phyloP scores from a whole-genome alignment of 2,329 filamentous ascomycete species.

The Tolypocladium sp. region DNA sequence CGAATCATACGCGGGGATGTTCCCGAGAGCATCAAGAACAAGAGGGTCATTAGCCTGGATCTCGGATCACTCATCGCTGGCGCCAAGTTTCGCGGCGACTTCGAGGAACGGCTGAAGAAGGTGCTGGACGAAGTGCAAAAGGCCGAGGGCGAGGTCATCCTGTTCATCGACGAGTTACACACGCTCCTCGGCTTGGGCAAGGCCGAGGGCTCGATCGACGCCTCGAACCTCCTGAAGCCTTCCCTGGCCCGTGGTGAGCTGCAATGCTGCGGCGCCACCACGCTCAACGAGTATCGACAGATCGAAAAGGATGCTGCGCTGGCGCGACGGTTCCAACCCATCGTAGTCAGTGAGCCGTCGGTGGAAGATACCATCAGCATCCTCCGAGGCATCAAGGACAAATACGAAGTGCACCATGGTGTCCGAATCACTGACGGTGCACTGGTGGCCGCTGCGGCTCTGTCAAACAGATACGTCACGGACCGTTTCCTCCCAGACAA shows the following conservation, averaged over 20 bases:
- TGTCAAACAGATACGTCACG: conserved; percentile 93
- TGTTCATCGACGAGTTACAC: conserved; percentile 94
- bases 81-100: conserved; percentile 91
- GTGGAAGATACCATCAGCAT: conserved; percentile 94
- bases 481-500: conserved; percentile 95
- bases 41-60: conserved; percentile 79
- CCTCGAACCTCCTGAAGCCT: conserved; percentile 88
- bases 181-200: conserved; percentile 87
- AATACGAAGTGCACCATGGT: conserved; percentile 95
- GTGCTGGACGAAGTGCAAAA: conserved; percentile 88
- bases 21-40: conserved; percentile 92
- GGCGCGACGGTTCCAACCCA: conserved; percentile 87
- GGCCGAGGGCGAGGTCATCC: conserved; percentile 78
- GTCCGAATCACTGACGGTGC: conserved; percentile 90
- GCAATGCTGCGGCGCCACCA: conserved; percentile 93
- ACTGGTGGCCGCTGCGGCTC: conserved; percentile 81
- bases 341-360: conserved; percentile 82
- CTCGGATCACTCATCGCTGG: conserved; percentile 90
- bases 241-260: conserved; percentile 86
- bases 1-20: conserved; percentile 89
- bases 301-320: conserved; percentile 96
- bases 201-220: conserved; percentile 92
- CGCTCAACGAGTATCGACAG: conserved; percentile 78
- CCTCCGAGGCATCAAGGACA: conserved; percentile 90
- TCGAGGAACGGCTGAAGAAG: conserved; percentile 86